Percentiles rank a stretch among this genome's conserved stretches.
These are phyloP conservation scores for Fusarium udum DNA, from an alignment of 2,329 filamentous ascomycete species.

Conservation along the genomic window DNA sequence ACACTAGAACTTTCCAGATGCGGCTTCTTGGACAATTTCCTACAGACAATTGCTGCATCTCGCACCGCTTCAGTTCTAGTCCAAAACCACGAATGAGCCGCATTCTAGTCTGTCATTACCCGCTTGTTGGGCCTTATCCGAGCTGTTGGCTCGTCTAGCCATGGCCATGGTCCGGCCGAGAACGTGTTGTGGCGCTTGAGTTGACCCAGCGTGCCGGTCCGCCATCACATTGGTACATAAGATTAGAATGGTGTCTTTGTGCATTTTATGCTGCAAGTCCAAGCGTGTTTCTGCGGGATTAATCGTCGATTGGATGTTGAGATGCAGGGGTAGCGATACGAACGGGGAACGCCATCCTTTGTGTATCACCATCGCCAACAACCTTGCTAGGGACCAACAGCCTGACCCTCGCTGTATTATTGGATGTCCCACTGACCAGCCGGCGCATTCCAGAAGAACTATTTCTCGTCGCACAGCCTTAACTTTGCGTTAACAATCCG, in stretches of 20 bases:
- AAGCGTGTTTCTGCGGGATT: neutral
- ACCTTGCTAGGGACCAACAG: neutral
- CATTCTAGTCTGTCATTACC: neutral
- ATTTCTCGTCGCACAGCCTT: neutral
- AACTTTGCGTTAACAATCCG: neutral
- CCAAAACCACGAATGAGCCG: neutral
- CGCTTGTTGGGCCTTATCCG: neutral
- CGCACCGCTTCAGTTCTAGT: neutral
- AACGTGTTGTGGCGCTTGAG: slow-evolving; percentile 14
- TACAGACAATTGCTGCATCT: neutral
- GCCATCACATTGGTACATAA: neutral
- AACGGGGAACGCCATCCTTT: neutral
- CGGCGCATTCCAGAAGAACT: neutral
- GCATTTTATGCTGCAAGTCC: neutral
- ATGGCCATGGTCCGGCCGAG: neutral
- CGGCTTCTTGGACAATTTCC: neutral
- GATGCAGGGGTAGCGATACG: slow-evolving; percentile 1
- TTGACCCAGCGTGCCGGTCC: slow-evolving; percentile 2
- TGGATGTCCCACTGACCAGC: neutral
- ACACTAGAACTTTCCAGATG: slow-evolving; percentile 7
- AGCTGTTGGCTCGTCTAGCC: neutral
- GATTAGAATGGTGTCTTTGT: neutral
- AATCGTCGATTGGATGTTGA: neutral
- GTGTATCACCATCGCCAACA: neutral
- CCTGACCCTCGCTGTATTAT: neutral